phyloP scores from a whole-genome alignment of 2,329 filamentous ascomycete species.

The Stromatinia cepivora region DNA sequence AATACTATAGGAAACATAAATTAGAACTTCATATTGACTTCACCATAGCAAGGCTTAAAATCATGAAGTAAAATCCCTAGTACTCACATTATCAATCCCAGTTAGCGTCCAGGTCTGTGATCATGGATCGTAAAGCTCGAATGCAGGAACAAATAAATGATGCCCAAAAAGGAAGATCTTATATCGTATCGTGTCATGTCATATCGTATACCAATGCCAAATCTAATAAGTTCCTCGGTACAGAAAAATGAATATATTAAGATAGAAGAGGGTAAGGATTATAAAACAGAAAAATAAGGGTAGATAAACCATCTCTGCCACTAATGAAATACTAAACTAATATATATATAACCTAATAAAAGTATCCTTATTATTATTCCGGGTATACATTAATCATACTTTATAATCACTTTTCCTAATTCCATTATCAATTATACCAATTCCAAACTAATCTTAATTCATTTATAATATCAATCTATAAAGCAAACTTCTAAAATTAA shows the following conservation, averaged over 20 bases:
- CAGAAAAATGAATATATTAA: conserved; percentile 12
- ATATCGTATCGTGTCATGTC: not conserved
- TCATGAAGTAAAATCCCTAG: not conserved
- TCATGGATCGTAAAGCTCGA: not conserved
- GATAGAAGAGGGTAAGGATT: too few relatives aligned
- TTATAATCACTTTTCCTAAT: too few relatives aligned
- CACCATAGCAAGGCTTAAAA: not conserved
- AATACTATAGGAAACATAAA: not conserved
- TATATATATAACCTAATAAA: too few relatives aligned
- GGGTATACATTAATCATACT: too few relatives aligned
- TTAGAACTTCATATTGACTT: not conserved
- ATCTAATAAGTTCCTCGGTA: not conserved
- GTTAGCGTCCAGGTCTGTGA: not conserved
- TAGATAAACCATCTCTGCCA: too few relatives aligned
- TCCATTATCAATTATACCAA: too few relatives aligned
- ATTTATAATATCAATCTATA: too few relatives aligned
- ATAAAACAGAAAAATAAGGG: too few relatives aligned
- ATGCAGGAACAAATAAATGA: conserved; percentile 1
- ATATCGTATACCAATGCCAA: not conserved
- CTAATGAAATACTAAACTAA: too few relatives aligned
- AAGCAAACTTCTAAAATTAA: too few relatives aligned
- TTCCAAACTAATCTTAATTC: too few relatives aligned
- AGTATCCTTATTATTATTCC: too few relatives aligned
- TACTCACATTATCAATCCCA: not conserved
- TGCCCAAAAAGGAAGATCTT: not conserved